Base-by-base conservation (phyloP, 2,329 filamentous ascomycete species). In the Ophiocordyceps camponoti-leonardi region DNA sequence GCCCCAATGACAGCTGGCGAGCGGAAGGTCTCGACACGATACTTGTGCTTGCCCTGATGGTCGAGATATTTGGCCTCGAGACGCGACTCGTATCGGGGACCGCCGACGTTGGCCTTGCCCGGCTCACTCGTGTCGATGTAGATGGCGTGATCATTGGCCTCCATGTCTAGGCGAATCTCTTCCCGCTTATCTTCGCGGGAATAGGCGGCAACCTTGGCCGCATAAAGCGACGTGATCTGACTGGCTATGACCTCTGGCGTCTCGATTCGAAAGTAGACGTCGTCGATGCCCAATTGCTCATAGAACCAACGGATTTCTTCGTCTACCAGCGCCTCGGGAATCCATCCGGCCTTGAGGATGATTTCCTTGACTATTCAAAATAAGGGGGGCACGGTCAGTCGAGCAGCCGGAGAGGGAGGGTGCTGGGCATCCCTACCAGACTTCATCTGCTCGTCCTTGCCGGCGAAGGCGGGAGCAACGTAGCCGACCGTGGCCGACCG, bases 101-200 rank as follows among this genome's bases (percentile, higher is more conserved):
- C 92, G 45, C 74, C 68, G 20, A 84, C 69, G 42, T 80, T 74
- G 48, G 81, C 84, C 54, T 85, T 71, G 52, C 92, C 92, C 16
- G 92, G 90, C 58, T 82, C 83, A 63, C 88, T 95, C 46, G 92
- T 98, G 62, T 98, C 92, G 54, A 98, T 96, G 68, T 96, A 98
- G 58, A 96, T 93, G 48, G 92, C 92, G 59, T 96, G 92, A 61
- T 96, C 92, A 48, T 73, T 69, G 20, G 86, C 86, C 66, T 98
- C 92, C 77, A 95, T 95, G 61, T 96, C 90, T 40, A 98, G 69
- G 50, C 88, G 79, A 55, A 98, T 95, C 66, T 96, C 88, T 56
- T 96, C 76, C 53, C 82, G 81, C 71, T 93, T 93, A 66, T 96
- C 90, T 62, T 93, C 84, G 47, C 92, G 80, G 33, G 90, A 86